Conservation (phyloP, 192 early-diverging fungal genomes). For the Entophlyctis luteolus region DNA sequence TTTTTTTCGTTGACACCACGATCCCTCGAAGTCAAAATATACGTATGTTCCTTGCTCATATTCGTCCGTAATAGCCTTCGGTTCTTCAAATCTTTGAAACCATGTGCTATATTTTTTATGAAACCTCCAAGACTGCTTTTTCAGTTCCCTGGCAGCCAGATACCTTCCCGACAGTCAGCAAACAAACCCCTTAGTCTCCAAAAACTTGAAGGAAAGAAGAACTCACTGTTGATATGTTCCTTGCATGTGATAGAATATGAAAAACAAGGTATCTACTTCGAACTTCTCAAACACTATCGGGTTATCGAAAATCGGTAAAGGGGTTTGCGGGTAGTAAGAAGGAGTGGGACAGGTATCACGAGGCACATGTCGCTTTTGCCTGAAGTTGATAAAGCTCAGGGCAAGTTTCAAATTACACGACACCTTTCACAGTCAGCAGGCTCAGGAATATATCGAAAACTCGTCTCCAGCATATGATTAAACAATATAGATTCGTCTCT, state of each 20-base stretch:
- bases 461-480: conserved; percentile 79
- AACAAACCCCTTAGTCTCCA: neutral
- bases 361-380: conserved; percentile 68
- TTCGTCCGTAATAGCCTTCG: conserved; percentile 89
- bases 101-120: conserved; percentile 98
- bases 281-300: conserved; percentile 84
- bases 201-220: neutral
- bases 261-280: conserved; percentile 93
- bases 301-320: conserved; percentile 75
- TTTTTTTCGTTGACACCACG: conserved; percentile 96
- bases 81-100: conserved; percentile 98
- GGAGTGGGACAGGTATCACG: conserved; percentile 76
- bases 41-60: conserved; percentile 98
- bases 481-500: conserved; percentile 39
- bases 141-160: conserved; percentile 90
- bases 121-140: conserved; percentile 96
- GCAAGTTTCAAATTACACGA: neutral
- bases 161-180: conserved; percentile 49
- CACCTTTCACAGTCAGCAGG: conserved; percentile 79
- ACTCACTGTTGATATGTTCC: conserved; percentile 92
- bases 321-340: conserved; percentile 85
- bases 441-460: conserved; percentile 78
- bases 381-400: conserved; percentile 42
- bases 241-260: conserved; percentile 96
- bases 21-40: conserved; percentile 97